These are phyloP conservation scores for Hypholoma fasciculare DNA, from an alignment of 768 basidiomycete species.

Conservation along the genomic window DNA sequence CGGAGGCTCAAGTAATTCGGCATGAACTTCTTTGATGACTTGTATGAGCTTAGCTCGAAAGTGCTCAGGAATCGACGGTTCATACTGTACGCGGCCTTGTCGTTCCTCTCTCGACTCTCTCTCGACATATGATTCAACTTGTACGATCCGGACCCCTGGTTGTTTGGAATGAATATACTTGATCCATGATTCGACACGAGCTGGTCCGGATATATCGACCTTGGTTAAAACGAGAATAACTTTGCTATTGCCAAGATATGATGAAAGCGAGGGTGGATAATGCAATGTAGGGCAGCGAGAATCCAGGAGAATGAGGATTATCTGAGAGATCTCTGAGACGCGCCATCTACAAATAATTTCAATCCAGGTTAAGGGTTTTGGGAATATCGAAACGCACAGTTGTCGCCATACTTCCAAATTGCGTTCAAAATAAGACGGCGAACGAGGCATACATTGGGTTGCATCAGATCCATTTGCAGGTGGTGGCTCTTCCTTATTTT, in stretches of 20 bases:
- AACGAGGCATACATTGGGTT: slow-evolving; percentile 46
- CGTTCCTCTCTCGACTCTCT: slow-evolving; percentile 38
- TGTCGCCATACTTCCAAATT: slow-evolving; percentile 97
- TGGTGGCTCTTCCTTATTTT: slow-evolving; percentile 16
- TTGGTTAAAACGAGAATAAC: slow-evolving; percentile 85
- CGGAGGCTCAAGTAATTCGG: slow-evolving; percentile 69
- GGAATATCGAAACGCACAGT: slow-evolving; percentile 50
- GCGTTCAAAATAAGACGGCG: slow-evolving; percentile 82
- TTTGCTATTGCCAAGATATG: slow-evolving; percentile 55
- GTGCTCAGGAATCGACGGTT: slow-evolving; percentile 67
- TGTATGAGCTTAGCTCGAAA: slow-evolving; percentile 66
- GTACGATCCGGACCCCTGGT: slow-evolving; percentile 61
- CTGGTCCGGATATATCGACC: slow-evolving; percentile 78
- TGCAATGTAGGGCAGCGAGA: slow-evolving; percentile 88
- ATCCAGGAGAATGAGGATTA: slow-evolving; percentile 86
- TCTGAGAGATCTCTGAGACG: slow-evolving; percentile 88
- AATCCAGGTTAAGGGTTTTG: slow-evolving; percentile 9
- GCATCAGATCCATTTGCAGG: neutral
- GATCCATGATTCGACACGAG: slow-evolving; percentile 65
- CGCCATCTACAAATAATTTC: slow-evolving; percentile 67
- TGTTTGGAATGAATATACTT: slow-evolving; percentile 53
- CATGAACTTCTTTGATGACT: slow-evolving; percentile 66
- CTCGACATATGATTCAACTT: slow-evolving; percentile 75
- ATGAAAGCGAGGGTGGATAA: slow-evolving; percentile 75
- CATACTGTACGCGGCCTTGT: slow-evolving; percentile 49